These are phyloP conservation scores for Monilinia fructicola DNA, from an alignment of 2,329 filamentous ascomycete species.

Conservation along the genomic window DNA sequence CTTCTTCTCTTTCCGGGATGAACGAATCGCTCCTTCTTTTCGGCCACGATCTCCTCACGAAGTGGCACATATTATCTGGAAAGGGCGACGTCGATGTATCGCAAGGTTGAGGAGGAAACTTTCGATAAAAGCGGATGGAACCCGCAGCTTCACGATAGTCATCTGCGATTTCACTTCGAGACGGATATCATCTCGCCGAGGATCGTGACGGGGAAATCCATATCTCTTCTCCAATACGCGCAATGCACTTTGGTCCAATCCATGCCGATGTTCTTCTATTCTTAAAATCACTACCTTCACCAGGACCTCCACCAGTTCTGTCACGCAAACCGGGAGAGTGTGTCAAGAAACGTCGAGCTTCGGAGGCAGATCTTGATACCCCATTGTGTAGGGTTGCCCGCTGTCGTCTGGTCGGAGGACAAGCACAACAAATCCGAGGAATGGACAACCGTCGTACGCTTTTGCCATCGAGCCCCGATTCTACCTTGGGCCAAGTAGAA, in stretches of 20 bases:
- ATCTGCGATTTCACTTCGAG: neutral
- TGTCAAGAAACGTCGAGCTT: slow-evolving; percentile 16
- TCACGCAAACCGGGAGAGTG: neutral
- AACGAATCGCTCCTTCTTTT: neutral
- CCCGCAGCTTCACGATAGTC: neutral
- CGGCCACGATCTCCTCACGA: neutral
- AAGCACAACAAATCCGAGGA: neutral
- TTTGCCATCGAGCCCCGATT: neutral
- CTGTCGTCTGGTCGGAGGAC: too few relatives aligned
- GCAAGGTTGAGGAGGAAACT: neutral
- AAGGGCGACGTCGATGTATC: neutral
- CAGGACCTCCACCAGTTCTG: neutral
- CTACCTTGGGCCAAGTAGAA: neutral
- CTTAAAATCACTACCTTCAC: neutral
- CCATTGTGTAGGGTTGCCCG: neutral
- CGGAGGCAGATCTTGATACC: neutral
- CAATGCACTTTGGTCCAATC: neutral
- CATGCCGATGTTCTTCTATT: neutral
- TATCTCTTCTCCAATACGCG: neutral
- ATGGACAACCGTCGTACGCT: neutral
- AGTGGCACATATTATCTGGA: neutral
- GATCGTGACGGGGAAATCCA: neutral
- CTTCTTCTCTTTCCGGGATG: neutral
- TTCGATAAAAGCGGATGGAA: slow-evolving; percentile 3
- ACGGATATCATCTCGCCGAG: slow-evolving; percentile 2